Evolutionary conservation across 2,329 filamentous ascomycete genomes (phyloP), one percentile per base, ranked within the genome.

Genomic region (Helicocarpus griseus): DNA sequence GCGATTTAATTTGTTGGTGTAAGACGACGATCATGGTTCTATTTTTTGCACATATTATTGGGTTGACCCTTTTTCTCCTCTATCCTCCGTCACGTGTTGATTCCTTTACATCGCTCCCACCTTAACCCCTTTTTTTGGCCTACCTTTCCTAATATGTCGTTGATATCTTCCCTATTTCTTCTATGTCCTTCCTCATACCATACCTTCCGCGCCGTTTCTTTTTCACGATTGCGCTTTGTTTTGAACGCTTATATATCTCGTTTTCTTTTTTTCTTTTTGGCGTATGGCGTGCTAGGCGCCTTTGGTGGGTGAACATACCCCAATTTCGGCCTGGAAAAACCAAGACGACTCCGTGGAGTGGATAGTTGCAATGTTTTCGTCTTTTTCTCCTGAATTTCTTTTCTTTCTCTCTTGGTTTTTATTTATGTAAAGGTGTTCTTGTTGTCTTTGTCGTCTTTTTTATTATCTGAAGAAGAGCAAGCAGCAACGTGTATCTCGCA

Each of bases 11-110:
- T 36, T 36, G 19, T 29, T 19, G 35, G 46, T 40, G 46, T 49
- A 49, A 19, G 46, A 31, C 17, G 46, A 13, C 24, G 9, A 40
- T 40, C 9, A 40, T 17, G 40, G 35, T 29, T 19, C 22, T 49
- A 22, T 44, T 52, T 59, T 61, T 56, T 55, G 54, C 56, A 41
- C 38, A 53, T 54, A 61, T 61, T 58, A 58, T 56, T 57, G 53
- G 43, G 48, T 56, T 58, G 61, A 48, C 31, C 35, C 54, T 58
- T 58, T 54, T 43, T 50, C 53, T 29, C 43, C 46, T 52, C 39
- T 50, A 50, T 28, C 51, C 31, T 45, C 51, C 48, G 28, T 33
- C 17, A 11, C 14, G 7, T 31, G 13, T 31, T 11, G 7, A 21
- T 45, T 5, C 19, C 3, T 31, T 45, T 19, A n/a, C n/a, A 21